phyloP scores from a whole-genome alignment of 2,329 filamentous ascomycete genomes.

The Xylariales sp. region DNA sequence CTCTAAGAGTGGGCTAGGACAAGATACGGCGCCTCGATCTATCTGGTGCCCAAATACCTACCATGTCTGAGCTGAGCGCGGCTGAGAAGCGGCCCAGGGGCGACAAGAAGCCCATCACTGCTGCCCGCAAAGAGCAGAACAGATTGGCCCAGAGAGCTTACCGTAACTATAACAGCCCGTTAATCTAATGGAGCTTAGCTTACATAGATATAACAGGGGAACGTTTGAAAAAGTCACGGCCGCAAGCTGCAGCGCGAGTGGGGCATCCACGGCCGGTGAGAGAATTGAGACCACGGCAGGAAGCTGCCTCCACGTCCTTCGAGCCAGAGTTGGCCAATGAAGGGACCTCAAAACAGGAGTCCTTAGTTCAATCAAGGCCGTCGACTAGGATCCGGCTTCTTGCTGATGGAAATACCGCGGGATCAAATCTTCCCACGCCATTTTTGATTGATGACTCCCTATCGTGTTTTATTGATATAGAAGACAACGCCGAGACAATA shows the following conservation, averaged over 20 bases:
- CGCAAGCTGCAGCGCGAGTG: neutral
- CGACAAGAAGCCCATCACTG: slow-evolving; percentile 19
- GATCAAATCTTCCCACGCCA: too few relatives aligned
- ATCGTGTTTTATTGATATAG: too few relatives aligned
- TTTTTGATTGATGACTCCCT: too few relatives aligned
- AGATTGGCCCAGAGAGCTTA: slow-evolving; percentile 23
- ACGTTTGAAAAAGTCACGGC: neutral
- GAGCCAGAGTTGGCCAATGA: too few relatives aligned
- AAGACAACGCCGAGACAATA: too few relatives aligned
- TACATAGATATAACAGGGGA: too few relatives aligned
- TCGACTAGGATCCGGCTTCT: too few relatives aligned
- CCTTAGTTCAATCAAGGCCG: too few relatives aligned
- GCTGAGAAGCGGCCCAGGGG: neutral
- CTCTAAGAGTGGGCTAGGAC: too few relatives aligned
- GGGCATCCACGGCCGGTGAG: neutral
- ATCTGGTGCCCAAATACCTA: neutral
- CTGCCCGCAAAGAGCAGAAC: slow-evolving; percentile 32
- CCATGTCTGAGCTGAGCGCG: neutral
- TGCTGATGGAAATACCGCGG: too few relatives aligned
- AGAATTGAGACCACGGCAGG: slow-evolving; percentile 2
- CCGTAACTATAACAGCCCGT: neutral
- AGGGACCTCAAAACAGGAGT: too few relatives aligned
- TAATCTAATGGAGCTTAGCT: neutral
- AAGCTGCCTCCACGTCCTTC: too few relatives aligned
- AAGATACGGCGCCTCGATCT: neutral